Percentiles rank a stretch among this genome's conserved stretches.
phyloP scores from a whole-genome alignment of 257 asterid genomes.

The Gynochthodes officinalis region DNA sequence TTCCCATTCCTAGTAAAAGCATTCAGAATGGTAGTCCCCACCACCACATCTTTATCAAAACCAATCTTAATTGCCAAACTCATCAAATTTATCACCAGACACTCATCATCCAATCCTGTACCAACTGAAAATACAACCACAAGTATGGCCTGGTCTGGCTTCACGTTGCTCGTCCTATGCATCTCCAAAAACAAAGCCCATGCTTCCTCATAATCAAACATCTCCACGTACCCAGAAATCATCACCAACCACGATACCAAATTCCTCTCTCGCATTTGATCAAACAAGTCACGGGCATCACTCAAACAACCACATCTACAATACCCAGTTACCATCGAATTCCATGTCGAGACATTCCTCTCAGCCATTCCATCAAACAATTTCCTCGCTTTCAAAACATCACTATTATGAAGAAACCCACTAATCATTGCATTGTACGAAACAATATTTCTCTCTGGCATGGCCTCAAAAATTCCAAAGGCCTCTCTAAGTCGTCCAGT shows the following conservation, averaged over 20 bases:
- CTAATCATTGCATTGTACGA: conserved; percentile 24
- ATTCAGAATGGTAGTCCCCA: conserved; percentile 21
- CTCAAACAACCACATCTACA: conserved; percentile 3
- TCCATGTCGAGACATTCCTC: conserved; percentile 22
- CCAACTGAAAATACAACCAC: conserved; percentile 5
- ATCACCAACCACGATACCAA: conserved; percentile 18
- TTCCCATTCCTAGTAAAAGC: conserved; percentile 17
- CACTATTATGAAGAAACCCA: conserved; percentile 19
- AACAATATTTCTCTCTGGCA: conserved; percentile 23
- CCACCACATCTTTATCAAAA: conserved; percentile 19
- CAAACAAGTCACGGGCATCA: conserved; percentile 20
- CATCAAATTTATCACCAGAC: conserved; percentile 10
- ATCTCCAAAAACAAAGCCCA: conserved; percentile 23
- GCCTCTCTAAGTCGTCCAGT: conserved; percentile 17
- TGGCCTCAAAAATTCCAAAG: conserved; percentile 12
- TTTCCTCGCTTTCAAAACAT: conserved; percentile 10
- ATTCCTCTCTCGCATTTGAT: conserved; percentile 20
- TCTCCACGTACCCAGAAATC: conserved; percentile 21
- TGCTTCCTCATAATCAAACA: conserved; percentile 14
- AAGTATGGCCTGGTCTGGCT: conserved; percentile 18
- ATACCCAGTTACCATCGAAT: conserved; percentile 18
- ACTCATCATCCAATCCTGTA: conserved; percentile 16
- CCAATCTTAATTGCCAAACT: conserved; percentile 16
- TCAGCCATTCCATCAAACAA: conserved; percentile 21
- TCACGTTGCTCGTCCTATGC: conserved; percentile 18